A percentile compares a stretch with the other conserved stretches of the same genome.
Conservation (phyloP, 1,284 basidiomycete genomes). For the Cutaneotrichosporon dermatis region DNA sequence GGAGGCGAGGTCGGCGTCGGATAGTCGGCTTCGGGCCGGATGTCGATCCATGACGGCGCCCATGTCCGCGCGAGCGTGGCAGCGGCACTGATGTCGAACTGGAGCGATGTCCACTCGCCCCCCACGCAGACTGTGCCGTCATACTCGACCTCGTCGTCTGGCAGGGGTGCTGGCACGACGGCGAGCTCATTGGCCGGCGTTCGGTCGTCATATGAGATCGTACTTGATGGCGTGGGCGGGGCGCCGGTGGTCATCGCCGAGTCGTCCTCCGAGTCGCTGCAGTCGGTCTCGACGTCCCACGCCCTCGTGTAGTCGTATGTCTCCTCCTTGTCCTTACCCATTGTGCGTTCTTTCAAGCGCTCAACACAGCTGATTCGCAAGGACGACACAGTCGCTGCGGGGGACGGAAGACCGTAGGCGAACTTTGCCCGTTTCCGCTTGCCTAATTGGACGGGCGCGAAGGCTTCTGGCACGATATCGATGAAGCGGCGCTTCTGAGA, state of each 20-base stretch:
- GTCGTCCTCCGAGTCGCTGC: conserved; percentile 20
- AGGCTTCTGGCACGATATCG: conserved; percentile 33
- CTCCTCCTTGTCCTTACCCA: conserved; percentile 7
- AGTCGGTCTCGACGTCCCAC: conserved; percentile 29
- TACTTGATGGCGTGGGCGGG: conserved; percentile 38
- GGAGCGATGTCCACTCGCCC: conserved; percentile 30
- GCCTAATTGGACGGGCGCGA: conserved; percentile 25
- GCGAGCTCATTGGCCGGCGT: conserved; percentile 9
- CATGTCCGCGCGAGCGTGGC: conserved; percentile 12
- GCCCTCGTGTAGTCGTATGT: conserved; percentile 24
- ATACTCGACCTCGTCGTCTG: conserved; percentile 26
- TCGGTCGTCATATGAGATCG: conserved; percentile 17
- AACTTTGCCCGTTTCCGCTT: conserved; percentile 14
- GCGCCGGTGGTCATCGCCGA: conserved; percentile 27
- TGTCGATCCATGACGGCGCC: conserved; percentile 10
- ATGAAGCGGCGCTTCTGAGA: neutral
- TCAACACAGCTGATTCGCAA: conserved; percentile 28
- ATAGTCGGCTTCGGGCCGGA: neutral
- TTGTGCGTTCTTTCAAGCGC: conserved; percentile 14
- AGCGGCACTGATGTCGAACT: conserved; percentile 12
- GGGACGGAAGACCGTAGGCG: conserved; percentile 33
- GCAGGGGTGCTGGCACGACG: conserved; percentile 1
- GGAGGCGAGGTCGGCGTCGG: conserved; percentile 3
- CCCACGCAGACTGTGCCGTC: conserved; percentile 27
- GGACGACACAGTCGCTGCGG: conserved; percentile 25